Evolutionary conservation across 768 basidiomycete genomes (phyloP).

Genomic region (Lentinus tigrinus): DNA sequence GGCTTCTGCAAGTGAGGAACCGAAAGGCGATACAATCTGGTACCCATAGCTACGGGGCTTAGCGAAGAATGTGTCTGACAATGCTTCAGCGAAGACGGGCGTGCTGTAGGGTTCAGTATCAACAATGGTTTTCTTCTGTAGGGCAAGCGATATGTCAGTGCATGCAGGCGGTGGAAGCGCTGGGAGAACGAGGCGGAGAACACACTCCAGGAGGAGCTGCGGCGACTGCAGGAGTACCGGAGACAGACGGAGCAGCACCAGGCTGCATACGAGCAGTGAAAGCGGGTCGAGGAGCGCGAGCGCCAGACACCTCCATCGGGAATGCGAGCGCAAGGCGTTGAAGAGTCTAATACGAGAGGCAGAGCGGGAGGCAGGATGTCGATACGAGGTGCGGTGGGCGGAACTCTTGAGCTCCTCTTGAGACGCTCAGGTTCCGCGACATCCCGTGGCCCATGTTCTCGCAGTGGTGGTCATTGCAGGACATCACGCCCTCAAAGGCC

Average conservation of each 20-base stretch:
- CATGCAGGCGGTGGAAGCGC: not conserved
- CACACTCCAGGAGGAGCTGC: constrained; percentile 25
- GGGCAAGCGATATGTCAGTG: too few relatives aligned
- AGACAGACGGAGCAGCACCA: constrained; percentile 22
- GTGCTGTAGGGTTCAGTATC: not conserved
- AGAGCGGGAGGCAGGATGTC: constrained; percentile 55
- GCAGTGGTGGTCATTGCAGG: constrained; percentile 42
- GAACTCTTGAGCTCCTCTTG: constrained; percentile 41
- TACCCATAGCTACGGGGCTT: not conserved
- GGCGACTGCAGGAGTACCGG: constrained; percentile 20
- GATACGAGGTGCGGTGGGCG: constrained; percentile 69
- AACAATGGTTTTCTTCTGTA: not conserved
- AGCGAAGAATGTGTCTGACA: not conserved
- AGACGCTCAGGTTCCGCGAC: constrained; percentile 52
- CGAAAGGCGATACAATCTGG: not conserved
- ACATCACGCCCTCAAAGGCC: constrained; percentile 56
- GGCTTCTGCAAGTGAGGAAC: not conserved
- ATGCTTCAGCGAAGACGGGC: not conserved
- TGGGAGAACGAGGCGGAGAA: constrained; percentile 20
- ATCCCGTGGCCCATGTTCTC: constrained; percentile 71
- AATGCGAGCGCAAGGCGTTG: constrained; percentile 43
- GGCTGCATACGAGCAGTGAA: constrained; percentile 38
- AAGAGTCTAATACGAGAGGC: constrained; percentile 44
- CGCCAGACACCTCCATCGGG: constrained; percentile 30
- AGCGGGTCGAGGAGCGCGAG: constrained; percentile 36